Conservation (phyloP, 179 eudicot genomes). For the Gypsophila paniculata region DNA sequence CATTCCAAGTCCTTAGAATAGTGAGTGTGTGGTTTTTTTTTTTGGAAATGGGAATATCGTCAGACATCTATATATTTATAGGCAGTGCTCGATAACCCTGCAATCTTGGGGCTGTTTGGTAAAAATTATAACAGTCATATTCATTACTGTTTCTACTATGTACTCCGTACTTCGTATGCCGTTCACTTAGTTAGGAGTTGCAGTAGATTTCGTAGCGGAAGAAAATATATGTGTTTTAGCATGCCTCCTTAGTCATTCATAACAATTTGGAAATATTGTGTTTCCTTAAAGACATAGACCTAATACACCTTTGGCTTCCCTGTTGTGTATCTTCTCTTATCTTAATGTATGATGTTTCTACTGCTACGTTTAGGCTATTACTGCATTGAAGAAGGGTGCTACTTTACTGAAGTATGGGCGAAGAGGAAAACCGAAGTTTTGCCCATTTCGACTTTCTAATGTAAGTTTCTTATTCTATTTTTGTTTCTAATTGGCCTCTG, state of each 20-base stretch:
- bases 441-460: constrained; percentile 59
- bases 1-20: too few relatives aligned
- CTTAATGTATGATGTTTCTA: background rate
- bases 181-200: background rate
- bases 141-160: background rate
- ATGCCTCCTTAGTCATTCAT: background rate
- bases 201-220: background rate
- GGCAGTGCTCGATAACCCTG: background rate
- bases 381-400: constrained; percentile 64
- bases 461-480: constrained; percentile 32
- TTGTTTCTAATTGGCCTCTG: background rate
- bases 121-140: background rate
- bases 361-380: constrained; percentile 42
- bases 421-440: constrained; percentile 72
- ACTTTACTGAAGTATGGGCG: constrained; percentile 64
- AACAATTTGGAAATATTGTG: background rate
- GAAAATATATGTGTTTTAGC: background rate
- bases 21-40: too few relatives aligned
- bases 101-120: background rate
- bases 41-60: too few relatives aligned
- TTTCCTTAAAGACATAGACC: background rate
- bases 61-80: background rate
- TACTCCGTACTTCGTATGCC: too few relatives aligned
- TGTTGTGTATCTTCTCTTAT: background rate
- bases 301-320: background rate